Base-by-base conservation (phyloP, 805 yeast species). In the Ogataea corticis region DNA sequence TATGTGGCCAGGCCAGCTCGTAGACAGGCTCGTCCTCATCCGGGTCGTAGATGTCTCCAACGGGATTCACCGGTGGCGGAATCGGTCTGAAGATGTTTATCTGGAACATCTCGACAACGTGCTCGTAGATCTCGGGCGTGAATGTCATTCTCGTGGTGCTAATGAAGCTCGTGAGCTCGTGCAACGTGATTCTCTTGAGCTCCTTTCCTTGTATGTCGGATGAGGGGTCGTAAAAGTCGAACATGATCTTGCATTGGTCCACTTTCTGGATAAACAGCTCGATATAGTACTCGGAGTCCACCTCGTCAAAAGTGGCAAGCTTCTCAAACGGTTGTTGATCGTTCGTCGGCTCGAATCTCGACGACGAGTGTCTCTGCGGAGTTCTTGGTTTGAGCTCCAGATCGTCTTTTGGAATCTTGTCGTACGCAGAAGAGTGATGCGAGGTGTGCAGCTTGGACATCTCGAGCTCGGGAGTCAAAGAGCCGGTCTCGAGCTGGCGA, bases 21-120 rank as follows among this genome's bases (percentile, higher is more conserved):
- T 83, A 82, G 31, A 94, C 96, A 2, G 98, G 98, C 68, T 94
- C 99, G 70, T 94, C 99, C 69, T 94, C 99, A 68, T 94, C 99
- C 1, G 99, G 99, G 59, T 94, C 99, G 66, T 79, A 94, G 32
- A 92, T 79, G 54, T 94, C 99, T 31, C 99, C 99, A 37, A 91
- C 79, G 4, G 98, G 98, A 64, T 94, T 94, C 30, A 91, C 96
- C 1, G 98, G 97, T 1, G 99, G 99, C 3, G 99, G 98, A 39
- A 94, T 89, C 27, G 98, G 96, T 61, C 99, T 80, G 67, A 94
- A 91, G 45, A 94, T 75, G 67, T 94, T 94, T 48, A 77, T 79
- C 58, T 82, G 84, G 68, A 91, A 94, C 97, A 94, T 92, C 17
- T 78, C 78, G 33, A 91, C 90, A 45, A 92, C 95, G 58, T 85